Evolutionary conservation across 2,329 filamentous ascomycete species (phyloP), one percentile per base, ranked within the genome.

Genomic region (Dothistroma pini): DNA sequence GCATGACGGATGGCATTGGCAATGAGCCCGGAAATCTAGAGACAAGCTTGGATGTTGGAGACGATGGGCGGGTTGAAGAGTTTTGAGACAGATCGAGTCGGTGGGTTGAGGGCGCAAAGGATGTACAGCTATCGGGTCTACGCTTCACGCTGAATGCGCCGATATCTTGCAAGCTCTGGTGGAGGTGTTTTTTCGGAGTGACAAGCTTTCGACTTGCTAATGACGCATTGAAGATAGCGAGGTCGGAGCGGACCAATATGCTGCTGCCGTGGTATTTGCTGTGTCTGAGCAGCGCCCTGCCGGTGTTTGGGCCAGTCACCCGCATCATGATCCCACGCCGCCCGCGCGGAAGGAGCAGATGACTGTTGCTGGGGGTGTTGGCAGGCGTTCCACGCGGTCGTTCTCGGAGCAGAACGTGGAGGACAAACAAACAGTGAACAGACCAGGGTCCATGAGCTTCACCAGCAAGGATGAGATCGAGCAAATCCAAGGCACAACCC

Each of bases 1-100:
- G 63, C 38, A 70, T 52, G 61, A 69, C 66, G 35, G 61, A 57
- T 50, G 68, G 65, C 25, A 69, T 59, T 25, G 68, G 65, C 22
- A 68, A 64, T 21, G 38, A 51, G 32, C 47, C 56, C n/a, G 2
- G 25, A 29, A 6, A 6, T 29, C 25, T 2, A 29, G 25, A 29
- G 25, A 48, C 21, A 49, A 44, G 38, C 55, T 38, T 51, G 44
- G 25, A n/a, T 47, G 44, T 25, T 22, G 22, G 52, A 14, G 44
- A 31, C 21, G 8, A 5, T 44, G 16, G 14, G 41, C 14, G 41
- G n/a, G 5, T 44, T 4, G n/a, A 29, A 29, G 25, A 44, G 16
- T 6, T 19, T 14, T 19, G 41, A 44, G 16, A 44, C n/a, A n/a
- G 8, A 44, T 14, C 16, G 41, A 44, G 25, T 47, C 22, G 38